phyloP scores from a whole-genome alignment of 495 filamentous ascomycete genomes.

The Tuber calosporum region DNA sequence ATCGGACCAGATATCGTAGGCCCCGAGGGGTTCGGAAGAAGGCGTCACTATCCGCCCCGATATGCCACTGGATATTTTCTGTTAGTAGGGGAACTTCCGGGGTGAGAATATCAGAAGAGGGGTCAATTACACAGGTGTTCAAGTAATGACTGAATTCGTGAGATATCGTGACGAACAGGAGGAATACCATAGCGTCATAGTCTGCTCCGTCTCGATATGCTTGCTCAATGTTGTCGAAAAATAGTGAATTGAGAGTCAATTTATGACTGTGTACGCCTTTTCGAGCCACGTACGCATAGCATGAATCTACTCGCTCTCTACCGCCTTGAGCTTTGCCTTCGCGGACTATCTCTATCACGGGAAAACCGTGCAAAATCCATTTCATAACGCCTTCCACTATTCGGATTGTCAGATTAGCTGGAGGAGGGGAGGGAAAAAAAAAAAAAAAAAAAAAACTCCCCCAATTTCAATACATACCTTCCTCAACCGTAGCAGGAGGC shows the following conservation, averaged over 20 bases:
- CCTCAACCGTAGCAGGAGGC: constrained; percentile 15
- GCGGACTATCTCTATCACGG: constrained; percentile 18
- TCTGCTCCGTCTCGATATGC: constrained; percentile 10
- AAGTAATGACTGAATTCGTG: constrained; percentile 27
- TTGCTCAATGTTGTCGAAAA: constrained; percentile 19
- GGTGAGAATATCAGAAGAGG: not conserved
- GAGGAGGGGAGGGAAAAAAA: not conserved
- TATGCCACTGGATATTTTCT: not conserved
- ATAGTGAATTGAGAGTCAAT: constrained; percentile 6
- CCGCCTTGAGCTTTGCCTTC: not conserved
- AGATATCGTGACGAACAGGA: constrained; percentile 11
- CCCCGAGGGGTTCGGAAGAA: not conserved
- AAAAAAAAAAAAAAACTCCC: not conserved
- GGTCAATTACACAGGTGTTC: constrained; percentile 11
- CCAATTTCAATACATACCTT: constrained; percentile 9
- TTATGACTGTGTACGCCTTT: not conserved
- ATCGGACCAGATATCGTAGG: not conserved
- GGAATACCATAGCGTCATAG: constrained; percentile 14
- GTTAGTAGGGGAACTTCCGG: not conserved
- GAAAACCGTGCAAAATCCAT: constrained; percentile 23
- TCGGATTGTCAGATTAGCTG: not conserved
- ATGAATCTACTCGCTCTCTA: not conserved
- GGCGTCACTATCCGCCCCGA: not conserved
- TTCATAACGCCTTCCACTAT: constrained; percentile 22
- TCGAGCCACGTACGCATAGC: constrained; percentile 3